These are phyloP conservation scores for Fusarium anthophilum DNA, from an alignment of 2,329 filamentous ascomycete species.

Conservation along the genomic window DNA sequence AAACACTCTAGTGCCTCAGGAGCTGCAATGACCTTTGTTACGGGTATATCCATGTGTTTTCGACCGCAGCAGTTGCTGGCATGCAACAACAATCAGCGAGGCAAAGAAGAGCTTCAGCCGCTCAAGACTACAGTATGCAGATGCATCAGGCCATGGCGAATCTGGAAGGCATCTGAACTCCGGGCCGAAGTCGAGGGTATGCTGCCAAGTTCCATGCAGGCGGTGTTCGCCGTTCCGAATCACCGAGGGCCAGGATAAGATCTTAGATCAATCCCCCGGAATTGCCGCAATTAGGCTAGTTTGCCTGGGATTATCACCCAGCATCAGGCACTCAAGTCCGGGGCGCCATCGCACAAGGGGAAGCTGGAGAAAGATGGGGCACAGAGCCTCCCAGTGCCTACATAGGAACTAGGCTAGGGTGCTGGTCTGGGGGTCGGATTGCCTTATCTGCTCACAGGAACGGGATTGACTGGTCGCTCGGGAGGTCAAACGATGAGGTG, in stretches of 20 bases:
- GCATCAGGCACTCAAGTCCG: conserved; percentile 27
- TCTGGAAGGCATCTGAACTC: conserved; percentile 31
- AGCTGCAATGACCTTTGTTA: not conserved
- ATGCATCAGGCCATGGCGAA: conserved; percentile 8
- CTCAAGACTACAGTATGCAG: not conserved
- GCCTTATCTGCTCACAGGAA: conserved; percentile 40
- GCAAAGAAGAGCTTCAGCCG: not conserved
- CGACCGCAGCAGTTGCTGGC: not conserved
- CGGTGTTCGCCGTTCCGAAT: conserved; percentile 46
- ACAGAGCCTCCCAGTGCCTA: conserved; percentile 39
- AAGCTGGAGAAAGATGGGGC: conserved; percentile 44
- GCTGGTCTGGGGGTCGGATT: conserved; percentile 21
- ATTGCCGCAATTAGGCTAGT: conserved; percentile 44
- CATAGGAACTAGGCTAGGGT: conserved; percentile 11
- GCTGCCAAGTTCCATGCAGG: conserved; percentile 26
- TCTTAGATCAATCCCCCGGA: conserved; percentile 49
- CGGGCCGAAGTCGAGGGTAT: conserved; percentile 26
- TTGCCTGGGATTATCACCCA: conserved; percentile 17
- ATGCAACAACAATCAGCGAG: not conserved
- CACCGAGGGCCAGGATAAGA: conserved; percentile 45
- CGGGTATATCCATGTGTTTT: conserved; percentile 1
- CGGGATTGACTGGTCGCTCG: conserved; percentile 17
- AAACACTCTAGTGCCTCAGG: conserved; percentile 16
- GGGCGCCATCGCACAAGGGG: conserved; percentile 44
- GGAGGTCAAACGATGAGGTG: conserved; percentile 22